Evolutionary conservation across 495 filamentous ascomycete genomes (phyloP), one percentile per base, ranked within the genome.

Genomic region (Penicillium angulare): DNA sequence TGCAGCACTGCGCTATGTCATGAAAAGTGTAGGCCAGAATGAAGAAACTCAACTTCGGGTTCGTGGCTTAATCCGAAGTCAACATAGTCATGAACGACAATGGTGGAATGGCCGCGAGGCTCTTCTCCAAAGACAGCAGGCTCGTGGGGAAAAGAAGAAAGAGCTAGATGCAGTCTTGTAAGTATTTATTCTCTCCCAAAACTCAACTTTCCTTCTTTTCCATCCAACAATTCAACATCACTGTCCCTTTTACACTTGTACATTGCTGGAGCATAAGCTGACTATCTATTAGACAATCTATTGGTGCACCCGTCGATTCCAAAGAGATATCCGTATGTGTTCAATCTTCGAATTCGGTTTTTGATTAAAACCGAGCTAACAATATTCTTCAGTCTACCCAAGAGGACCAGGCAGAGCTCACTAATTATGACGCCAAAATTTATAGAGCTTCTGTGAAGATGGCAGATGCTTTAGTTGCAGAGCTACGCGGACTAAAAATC

Each of bases 61-160:
- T 40, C 63, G 65, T 17, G 68, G 82, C 58, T 71, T 90, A 52
- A 86, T 87, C 47, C 75, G 72, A 38, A 74, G 79, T 21, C 86
- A 89, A 53, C 79, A 84, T 50, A 71, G 72, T 22, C 80, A 88
- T 61, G 85, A 88, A 60, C 71, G 72, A 48, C 73, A 81, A 53
- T 90, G 86, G 86, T 87, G 76, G 71, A 53, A 69, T 24, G 74
- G 72, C 1, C 69, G 83, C 0, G 64, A 79, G 47, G 78, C 71
- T 13, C 59, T 87, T 4, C 46, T 80, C 1, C 60, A 67, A 36
- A 79, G 76, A 47, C 83, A 85, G 47, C 57, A 55, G 16, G 60
- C 67, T 0, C 59, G 83, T 12, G 67, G 56, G 0, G 75, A 81
- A 47, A 76, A 77, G 26, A 73, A 77, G 40, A 77, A 71, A 53